Evolutionary conservation across 2,329 filamentous ascomycete species (phyloP).

Genomic region (Fusarium heterosporum): DNA sequence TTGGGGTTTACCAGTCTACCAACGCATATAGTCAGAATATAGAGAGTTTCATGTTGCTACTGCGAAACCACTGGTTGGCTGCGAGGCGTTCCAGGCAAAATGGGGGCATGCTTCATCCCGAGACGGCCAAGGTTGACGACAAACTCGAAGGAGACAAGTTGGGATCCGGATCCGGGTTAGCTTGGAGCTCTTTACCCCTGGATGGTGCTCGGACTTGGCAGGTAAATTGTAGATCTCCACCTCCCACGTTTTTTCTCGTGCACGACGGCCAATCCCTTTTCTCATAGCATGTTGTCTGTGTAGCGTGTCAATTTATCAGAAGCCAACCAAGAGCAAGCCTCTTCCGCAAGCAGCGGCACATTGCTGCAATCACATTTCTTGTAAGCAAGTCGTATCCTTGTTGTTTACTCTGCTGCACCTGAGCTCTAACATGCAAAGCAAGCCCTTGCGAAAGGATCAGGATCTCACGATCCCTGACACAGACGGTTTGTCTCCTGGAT

Average conservation of each 20-base stretch:
- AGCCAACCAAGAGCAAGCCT: constrained; percentile 6
- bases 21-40: constrained; percentile 21
- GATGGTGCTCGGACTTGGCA: constrained; percentile 31
- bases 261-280: constrained; percentile 20
- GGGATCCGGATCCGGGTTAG: constrained; percentile 29
- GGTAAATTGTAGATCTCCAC: constrained; percentile 35
- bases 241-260: constrained; percentile 29
- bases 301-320: constrained; percentile 26
- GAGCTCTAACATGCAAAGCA: background rate
- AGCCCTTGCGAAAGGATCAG: constrained; percentile 14
- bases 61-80: constrained; percentile 22
- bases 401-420: constrained; percentile 3
- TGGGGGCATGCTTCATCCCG: constrained; percentile 11
- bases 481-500: constrained; percentile 28
- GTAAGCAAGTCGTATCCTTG: constrained; percentile 12
- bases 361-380: background rate
- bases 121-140: constrained; percentile 22
- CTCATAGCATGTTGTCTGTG: constrained; percentile 17
- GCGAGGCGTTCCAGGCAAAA: constrained; percentile 24
- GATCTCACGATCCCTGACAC: constrained; percentile 28
- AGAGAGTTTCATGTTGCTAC: constrained; percentile 33
- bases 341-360: constrained; percentile 19
- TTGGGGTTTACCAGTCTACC: background rate
- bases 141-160: background rate
- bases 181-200: constrained; percentile 25